Percentiles rank a stretch among this genome's conserved stretches.
These are phyloP conservation scores for Podila epicladia DNA, from an alignment of 192 early-diverging fungal genomes.

Conservation along the genomic window DNA sequence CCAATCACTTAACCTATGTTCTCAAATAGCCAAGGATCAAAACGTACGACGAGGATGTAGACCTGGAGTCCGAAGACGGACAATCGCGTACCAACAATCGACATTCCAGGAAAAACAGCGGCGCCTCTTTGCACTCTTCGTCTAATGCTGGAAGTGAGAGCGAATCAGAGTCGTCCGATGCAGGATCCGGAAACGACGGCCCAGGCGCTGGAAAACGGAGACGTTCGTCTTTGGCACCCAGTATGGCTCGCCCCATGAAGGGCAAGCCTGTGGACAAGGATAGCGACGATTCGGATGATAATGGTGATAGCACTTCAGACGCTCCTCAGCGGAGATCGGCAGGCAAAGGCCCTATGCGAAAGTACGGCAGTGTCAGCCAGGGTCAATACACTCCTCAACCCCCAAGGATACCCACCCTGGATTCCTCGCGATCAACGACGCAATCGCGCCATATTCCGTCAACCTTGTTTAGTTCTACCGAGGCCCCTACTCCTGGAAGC, in stretches of 20 bases:
- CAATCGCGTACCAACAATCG: constrained; percentile 10
- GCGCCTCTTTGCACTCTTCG: constrained; percentile 17
- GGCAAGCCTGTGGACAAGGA: constrained; percentile 21
- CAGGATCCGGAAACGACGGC: constrained; percentile 23
- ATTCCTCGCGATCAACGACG: neutral
- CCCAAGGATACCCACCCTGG: neutral
- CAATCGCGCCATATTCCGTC: neutral
- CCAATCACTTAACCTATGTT: neutral
- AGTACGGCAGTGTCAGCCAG: constrained; percentile 39
- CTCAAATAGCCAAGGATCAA: constrained; percentile 71
- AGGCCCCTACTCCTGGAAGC: constrained; percentile 12
- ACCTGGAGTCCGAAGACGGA: constrained; percentile 64
- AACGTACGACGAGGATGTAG: constrained; percentile 76
- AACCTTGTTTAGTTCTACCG: neutral
- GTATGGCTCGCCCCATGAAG: constrained; percentile 27
- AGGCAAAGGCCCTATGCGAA: constrained; percentile 47
- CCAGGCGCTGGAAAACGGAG: constrained; percentile 35
- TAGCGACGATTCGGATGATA: constrained; percentile 35
- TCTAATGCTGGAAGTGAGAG: constrained; percentile 31
- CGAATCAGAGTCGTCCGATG: constrained; percentile 32
- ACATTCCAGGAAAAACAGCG: constrained; percentile 26
- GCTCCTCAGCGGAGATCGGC: constrained; percentile 14
- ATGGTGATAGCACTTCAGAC: constrained; percentile 15
- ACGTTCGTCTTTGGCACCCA: constrained; percentile 35
- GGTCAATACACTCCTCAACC: neutral